A percentile compares a stretch with the other conserved stretches of the same genome.
phyloP scores from a whole-genome alignment of 1,139 yeast genomes.

The Meyerozyma elateridarum region DNA sequence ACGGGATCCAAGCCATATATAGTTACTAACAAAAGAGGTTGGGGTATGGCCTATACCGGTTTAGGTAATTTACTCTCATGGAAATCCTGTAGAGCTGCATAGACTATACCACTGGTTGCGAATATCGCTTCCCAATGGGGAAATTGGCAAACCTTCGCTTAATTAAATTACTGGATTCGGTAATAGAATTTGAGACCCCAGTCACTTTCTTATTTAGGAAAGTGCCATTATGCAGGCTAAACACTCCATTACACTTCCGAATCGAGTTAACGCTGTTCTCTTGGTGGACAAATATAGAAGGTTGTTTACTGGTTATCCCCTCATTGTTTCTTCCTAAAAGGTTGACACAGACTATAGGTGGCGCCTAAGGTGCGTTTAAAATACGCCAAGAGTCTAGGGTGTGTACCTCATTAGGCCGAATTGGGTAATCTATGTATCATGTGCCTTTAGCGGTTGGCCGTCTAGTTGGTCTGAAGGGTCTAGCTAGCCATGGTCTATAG shows the following conservation, averaged over 20 bases:
- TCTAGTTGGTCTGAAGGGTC: no score
- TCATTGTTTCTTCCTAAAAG: no score
- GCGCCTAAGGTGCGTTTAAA: no score
- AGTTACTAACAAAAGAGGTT: conserved; percentile 4
- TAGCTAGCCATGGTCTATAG: no score
- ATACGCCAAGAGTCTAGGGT: no score
- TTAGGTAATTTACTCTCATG: conserved; percentile 4
- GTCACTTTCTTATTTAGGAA: conserved; percentile 3
- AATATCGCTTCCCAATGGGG: conserved; percentile 7
- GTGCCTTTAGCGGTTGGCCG: no score
- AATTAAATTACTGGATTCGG: conserved; percentile 3
- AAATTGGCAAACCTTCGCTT: conserved; percentile 6
- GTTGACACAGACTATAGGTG: no score
- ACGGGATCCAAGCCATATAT: conserved; percentile 4
- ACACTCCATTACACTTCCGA: background rate
- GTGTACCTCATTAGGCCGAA: no score
- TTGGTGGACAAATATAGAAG: background rate
- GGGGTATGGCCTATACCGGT: conserved; percentile 4
- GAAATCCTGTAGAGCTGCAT: conserved; percentile 7
- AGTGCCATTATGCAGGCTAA: conserved; percentile 3
- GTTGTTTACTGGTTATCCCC: conserved; percentile 5
- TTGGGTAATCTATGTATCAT: no score
- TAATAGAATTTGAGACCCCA: conserved; percentile 3
- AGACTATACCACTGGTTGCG: conserved; percentile 5
- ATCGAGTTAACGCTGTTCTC: conserved; percentile 1